phyloP scores from a whole-genome alignment of 2,329 filamentous ascomycete species.

The Aquanectria penicillioides region DNA sequence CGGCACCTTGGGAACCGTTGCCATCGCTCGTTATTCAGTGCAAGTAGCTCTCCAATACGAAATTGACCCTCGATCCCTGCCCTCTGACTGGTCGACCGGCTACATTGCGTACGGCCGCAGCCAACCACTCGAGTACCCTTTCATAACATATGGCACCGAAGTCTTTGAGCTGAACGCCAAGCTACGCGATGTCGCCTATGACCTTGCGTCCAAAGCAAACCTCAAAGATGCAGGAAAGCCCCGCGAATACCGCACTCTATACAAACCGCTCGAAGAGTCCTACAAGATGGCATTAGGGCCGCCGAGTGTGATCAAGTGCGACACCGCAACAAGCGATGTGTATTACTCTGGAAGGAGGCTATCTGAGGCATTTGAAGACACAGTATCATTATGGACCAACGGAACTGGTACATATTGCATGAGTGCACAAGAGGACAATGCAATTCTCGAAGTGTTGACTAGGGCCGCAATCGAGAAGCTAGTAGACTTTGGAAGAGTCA shows the following conservation, averaged over 20 bases:
- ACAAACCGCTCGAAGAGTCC: slow-evolving; percentile 52
- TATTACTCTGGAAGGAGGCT: slow-evolving; percentile 74
- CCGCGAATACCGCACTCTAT: slow-evolving; percentile 63
- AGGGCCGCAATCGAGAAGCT: slow-evolving; percentile 65
- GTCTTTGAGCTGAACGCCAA: slow-evolving; percentile 73
- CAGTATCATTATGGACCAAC: slow-evolving; percentile 72
- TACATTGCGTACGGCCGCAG: slow-evolving; percentile 73
- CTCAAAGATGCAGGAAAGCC: slow-evolving; percentile 63
- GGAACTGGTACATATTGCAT: slow-evolving; percentile 75
- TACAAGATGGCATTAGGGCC: slow-evolving; percentile 55
- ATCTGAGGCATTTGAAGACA: slow-evolving; percentile 72
- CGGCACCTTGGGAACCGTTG: slow-evolving; percentile 72
- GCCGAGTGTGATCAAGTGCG: slow-evolving; percentile 71
- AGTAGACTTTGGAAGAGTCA: slow-evolving; percentile 73
- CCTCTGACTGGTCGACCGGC: slow-evolving; percentile 71
- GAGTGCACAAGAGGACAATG: slow-evolving; percentile 79
- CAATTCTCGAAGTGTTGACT: slow-evolving; percentile 72
- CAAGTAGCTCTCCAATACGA: slow-evolving; percentile 83
- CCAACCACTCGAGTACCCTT: slow-evolving; percentile 65
- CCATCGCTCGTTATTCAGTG: slow-evolving; percentile 74
- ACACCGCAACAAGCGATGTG: slow-evolving; percentile 76
- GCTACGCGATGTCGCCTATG: slow-evolving; percentile 63
- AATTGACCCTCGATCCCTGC: slow-evolving; percentile 75
- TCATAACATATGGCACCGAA: slow-evolving; percentile 72
- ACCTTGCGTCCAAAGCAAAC: slow-evolving; percentile 60